Evolutionary conservation across 331 rosid genomes (phyloP).

Genomic region (Quercus phellos): DNA sequence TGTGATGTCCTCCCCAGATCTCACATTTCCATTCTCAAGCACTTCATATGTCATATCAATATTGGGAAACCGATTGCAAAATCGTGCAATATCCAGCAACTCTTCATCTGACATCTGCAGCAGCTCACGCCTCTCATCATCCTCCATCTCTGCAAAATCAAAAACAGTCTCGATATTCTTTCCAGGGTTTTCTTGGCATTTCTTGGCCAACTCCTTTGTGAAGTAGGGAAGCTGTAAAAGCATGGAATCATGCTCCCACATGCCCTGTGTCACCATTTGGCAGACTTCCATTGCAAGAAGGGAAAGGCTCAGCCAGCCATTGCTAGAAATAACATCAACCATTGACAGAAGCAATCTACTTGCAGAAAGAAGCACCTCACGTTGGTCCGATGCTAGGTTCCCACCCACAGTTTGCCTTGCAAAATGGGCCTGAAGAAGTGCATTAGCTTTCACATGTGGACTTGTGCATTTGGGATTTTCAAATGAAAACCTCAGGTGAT

Average conservation of each 20-base stretch:
- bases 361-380: slow-evolving; percentile 81
- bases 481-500: slow-evolving; percentile 87
- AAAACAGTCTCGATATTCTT: slow-evolving; percentile 67
- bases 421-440: slow-evolving; percentile 92
- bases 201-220: slow-evolving; percentile 80
- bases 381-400: slow-evolving; percentile 75
- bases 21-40: slow-evolving; percentile 49
- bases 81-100: slow-evolving; percentile 69
- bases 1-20: slow-evolving; percentile 62
- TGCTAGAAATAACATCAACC: slow-evolving; percentile 91
- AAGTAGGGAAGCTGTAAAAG: slow-evolving; percentile 88
- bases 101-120: slow-evolving; percentile 72
- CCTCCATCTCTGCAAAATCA: slow-evolving; percentile 87
- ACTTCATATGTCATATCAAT: slow-evolving; percentile 72
- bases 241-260: slow-evolving; percentile 96
- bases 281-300: slow-evolving; percentile 95
- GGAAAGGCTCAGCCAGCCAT: slow-evolving; percentile 83
- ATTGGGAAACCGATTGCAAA: slow-evolving; percentile 84
- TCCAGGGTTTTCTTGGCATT: slow-evolving; percentile 62
- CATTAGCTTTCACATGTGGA: slow-evolving; percentile 82
- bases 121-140: slow-evolving; percentile 69
- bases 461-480: slow-evolving; percentile 78
- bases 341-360: slow-evolving; percentile 83
- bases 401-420: slow-evolving; percentile 79
- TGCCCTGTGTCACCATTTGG: slow-evolving; percentile 93